Base-by-base conservation (phyloP, 2,329 filamentous ascomycete genomes). In the Stagonosporopsis rhizophila region DNA sequence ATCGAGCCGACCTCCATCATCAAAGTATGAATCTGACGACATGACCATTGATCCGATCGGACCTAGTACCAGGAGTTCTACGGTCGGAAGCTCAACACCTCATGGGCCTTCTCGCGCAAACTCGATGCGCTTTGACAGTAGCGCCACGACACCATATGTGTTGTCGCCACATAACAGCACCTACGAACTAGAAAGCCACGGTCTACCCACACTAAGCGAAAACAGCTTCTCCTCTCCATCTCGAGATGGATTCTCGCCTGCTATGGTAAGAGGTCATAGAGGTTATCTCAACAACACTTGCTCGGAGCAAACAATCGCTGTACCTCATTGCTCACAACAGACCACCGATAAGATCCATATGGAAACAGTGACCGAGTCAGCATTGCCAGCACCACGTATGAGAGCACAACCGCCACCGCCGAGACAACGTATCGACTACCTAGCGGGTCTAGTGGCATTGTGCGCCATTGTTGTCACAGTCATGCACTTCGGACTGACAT, bases 381-480 rank as follows among this genome's bases (percentile, higher is more conserved):
- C 67, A 32, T 39, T 73, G 6, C 70, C 70, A 41, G 68, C 66
- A 25, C 70, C 70, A 2, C 67, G 69, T 28, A 71, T 72, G 65
- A 54, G 56, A 42, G 37, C 64, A 5, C 68, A 70, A 14, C 70
- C 69, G n/a, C 61, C 65, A 4, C 58, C 61, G 15, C 60, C 62
- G 12, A 63, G 67, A 4, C 37, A 68, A 20, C 74, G 79, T 30
- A 74, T 81, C 37, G 80, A 81, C 59, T 77, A 82, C 62, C 69
- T 82, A 17, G 79, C 80, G 12, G 80, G 80, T 32, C 65, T 82
- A 4, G 76, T 80, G 11, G 78, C 78, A 1, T 47, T 81, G 5
- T 78, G 75, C 54, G 76, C 78, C 44, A 64, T 81, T 25, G 66
- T 79, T 23, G 79, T 82, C 35, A 80, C 78, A 1, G 56, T 78